Percentiles rank a stretch among this genome's conserved stretches.
Evolutionary conservation across 1,139 yeast species (phyloP).

Genomic region (Spencermartinsiella ligniputridi): DNA sequence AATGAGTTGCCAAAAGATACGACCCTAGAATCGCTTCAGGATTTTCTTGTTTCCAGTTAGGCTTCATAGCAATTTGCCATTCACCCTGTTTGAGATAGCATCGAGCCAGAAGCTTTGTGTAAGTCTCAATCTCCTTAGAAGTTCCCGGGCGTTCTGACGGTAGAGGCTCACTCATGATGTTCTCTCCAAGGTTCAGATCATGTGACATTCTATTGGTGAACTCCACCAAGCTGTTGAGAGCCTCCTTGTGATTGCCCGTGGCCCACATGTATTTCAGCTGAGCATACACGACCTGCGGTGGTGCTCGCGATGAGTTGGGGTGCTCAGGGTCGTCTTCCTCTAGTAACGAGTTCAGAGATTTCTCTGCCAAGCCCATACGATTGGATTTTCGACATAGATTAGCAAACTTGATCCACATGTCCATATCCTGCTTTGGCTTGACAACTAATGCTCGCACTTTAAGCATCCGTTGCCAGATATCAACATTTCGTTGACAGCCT

Average conservation of each 20-base stretch:
- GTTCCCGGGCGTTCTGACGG: conserved; percentile 71
- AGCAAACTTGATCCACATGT: conserved; percentile 97
- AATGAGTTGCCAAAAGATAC: conserved; percentile 88
- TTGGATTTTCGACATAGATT: conserved; percentile 93
- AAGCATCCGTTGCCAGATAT: conserved; percentile 95
- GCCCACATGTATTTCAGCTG: conserved; percentile 98
- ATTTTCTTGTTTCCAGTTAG: conserved; percentile 73
- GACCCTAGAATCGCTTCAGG: conserved; percentile 83
- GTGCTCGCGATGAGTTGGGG: conserved; percentile 70
- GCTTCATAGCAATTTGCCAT: conserved; percentile 85
- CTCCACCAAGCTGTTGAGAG: conserved; percentile 77
- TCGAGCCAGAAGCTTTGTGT: conserved; percentile 83
- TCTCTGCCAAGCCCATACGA: conserved; percentile 85
- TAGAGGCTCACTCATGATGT: conserved; percentile 81
- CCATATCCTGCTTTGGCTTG: conserved; percentile 95
- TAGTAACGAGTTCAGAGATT: conserved; percentile 72
- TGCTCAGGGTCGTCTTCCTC: conserved; percentile 44
- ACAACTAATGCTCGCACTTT: conserved; percentile 91
- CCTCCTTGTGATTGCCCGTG: conserved; percentile 82
- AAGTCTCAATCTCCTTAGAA: conserved; percentile 75
- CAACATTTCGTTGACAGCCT: conserved; percentile 96
- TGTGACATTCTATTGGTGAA: conserved; percentile 89
- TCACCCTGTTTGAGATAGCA: conserved; percentile 97
- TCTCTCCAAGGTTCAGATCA: conserved; percentile 57
- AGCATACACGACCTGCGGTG: conserved; percentile 96